Percentiles rank a stretch among this genome's conserved stretches.
Evolutionary conservation across 2,329 filamentous ascomycete genomes (phyloP).

Genomic region (Pseudocercospora macadamiae): DNA sequence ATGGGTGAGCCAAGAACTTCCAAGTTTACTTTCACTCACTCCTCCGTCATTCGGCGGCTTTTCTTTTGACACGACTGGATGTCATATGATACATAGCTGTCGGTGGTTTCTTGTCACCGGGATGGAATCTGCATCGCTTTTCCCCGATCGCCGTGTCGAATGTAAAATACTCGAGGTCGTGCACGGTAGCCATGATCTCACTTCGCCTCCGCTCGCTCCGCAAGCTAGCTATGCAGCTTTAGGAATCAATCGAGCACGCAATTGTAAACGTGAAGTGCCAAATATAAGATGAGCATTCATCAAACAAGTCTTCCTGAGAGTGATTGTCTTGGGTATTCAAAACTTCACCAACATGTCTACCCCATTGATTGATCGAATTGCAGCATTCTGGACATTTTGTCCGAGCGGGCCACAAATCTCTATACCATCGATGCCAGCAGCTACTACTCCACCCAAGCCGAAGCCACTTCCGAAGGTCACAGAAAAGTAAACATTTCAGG

Average conservation of each 20-base stretch:
- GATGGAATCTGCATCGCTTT: too few species aligned
- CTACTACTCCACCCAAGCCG: background rate
- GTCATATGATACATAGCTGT: too few species aligned
- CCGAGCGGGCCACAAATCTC: constrained; percentile 8
- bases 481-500: too few species aligned
- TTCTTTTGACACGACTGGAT: too few species aligned
- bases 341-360: background rate
- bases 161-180: too few species aligned
- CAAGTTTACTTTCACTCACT: too few species aligned
- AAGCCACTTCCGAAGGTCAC: background rate
- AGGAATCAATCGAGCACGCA: background rate
- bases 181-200: background rate
- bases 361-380: constrained; percentile 5
- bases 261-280: background rate
- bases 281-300: background rate
- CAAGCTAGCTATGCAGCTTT: background rate
- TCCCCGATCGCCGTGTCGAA: background rate
- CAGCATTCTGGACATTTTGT: constrained; percentile 8
- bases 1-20: too few species aligned
- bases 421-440: background rate
- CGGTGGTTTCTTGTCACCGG: too few species aligned
- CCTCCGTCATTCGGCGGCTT: too few species aligned
- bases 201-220: background rate
- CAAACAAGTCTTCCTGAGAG: background rate
- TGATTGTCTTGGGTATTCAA: background rate